Percentiles rank a stretch among this genome's conserved stretches.
phyloP scores from a whole-genome alignment of 1,139 yeast species.

The Geotrichum candidum region DNA sequence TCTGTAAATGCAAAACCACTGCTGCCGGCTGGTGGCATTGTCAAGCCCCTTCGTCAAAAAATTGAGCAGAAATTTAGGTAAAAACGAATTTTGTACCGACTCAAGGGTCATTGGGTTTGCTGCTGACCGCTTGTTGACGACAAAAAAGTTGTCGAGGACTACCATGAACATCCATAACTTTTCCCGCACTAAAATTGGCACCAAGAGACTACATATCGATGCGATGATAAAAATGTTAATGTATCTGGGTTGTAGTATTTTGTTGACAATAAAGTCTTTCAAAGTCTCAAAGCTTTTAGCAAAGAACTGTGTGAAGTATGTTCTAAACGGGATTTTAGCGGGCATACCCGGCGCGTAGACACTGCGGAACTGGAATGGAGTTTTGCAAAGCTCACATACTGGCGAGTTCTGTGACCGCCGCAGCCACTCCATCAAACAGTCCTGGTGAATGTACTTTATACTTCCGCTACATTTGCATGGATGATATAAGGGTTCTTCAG shows the following conservation, averaged over 20 bases:
- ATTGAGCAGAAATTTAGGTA: background rate
- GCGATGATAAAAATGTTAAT: background rate
- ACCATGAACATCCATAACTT: slow-evolving; percentile 5
- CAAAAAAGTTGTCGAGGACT: slow-evolving; percentile 2
- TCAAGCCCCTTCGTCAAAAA: background rate
- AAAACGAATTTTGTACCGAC: background rate
- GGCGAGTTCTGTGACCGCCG: slow-evolving; percentile 54
- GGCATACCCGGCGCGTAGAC: slow-evolving; percentile 72
- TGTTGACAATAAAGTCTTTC: background rate
- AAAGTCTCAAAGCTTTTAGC: background rate
- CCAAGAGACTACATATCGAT: background rate
- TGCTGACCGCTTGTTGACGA: background rate
- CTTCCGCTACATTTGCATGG: slow-evolving; percentile 96
- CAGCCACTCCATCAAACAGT: slow-evolving; percentile 86
- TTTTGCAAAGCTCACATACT: slow-evolving; percentile 85
- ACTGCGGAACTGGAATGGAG: slow-evolving; percentile 66
- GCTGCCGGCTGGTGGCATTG: background rate
- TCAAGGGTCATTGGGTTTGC: background rate
- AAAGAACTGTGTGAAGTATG: background rate
- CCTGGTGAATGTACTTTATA: slow-evolving; percentile 88
- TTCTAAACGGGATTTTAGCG: slow-evolving; percentile 25
- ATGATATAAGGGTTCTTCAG: slow-evolving; percentile 72
- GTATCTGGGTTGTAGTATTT: background rate
- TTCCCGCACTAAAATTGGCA: slow-evolving; percentile 4
- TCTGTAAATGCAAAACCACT: background rate